Evolutionary conservation across 2,329 filamentous ascomycete genomes (phyloP).

Genomic region (Helotiales sp.): DNA sequence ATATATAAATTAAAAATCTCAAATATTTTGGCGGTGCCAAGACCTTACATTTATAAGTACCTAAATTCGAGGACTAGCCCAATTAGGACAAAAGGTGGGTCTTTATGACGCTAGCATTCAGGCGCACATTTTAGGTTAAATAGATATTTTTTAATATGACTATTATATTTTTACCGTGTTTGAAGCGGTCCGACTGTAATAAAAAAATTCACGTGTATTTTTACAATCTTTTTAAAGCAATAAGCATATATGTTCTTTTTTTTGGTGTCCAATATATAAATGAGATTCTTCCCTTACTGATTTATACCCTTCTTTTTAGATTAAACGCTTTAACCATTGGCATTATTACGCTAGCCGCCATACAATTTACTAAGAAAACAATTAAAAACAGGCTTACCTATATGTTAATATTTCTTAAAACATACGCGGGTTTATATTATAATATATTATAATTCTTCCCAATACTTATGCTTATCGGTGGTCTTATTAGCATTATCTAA

Average conservation of each 20-base stretch:
- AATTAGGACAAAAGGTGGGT: too few species aligned
- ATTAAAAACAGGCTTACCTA: background rate
- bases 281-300: background rate
- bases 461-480: background rate
- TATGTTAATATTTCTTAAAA: background rate
- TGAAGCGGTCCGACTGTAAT: too few species aligned
- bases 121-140: too few species aligned
- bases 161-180: too few species aligned
- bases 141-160: too few species aligned
- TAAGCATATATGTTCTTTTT: background rate
- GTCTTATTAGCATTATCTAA: background rate
- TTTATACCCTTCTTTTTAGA: background rate
- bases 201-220: background rate
- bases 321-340: background rate
- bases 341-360: background rate
- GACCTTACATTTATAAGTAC: too few species aligned
- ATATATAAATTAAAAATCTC: too few species aligned
- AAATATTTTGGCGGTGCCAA: too few species aligned
- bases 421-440: background rate
- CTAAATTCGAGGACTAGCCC: too few species aligned
- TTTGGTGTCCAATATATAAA: background rate
- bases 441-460: background rate
- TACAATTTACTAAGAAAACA: background rate
- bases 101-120: too few species aligned
- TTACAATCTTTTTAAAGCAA: background rate